Conservation (phyloP, 2,329 filamentous ascomycete species). For the Diaporthe batatas region DNA sequence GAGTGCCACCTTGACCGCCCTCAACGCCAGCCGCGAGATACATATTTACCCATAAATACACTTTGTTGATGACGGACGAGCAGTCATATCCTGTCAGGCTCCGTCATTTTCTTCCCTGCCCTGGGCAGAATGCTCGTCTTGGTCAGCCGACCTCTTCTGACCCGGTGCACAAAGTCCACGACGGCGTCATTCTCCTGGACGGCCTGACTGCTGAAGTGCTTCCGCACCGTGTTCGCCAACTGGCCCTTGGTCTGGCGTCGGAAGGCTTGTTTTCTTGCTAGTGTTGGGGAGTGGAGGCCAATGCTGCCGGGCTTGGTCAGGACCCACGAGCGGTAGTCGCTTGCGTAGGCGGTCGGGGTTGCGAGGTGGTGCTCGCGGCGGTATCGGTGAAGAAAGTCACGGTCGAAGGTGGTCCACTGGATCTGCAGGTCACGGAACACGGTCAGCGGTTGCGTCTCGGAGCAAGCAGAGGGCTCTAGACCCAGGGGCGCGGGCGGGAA, state of each 20-base stretch:
- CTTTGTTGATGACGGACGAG: not conserved
- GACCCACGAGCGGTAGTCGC: constrained; percentile 72
- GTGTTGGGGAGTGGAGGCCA: constrained; percentile 80
- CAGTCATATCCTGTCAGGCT: constrained; percentile 40
- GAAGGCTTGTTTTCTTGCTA: constrained; percentile 75
- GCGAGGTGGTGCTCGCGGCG: constrained; percentile 79
- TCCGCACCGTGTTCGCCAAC: constrained; percentile 78
- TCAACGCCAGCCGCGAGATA: constrained; percentile 16
- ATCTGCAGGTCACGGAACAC: constrained; percentile 55
- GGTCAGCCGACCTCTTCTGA: constrained; percentile 67
- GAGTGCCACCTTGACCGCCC: not conserved
- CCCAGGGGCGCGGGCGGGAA: not conserved
- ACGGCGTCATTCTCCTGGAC: constrained; percentile 87
- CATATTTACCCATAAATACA: not conserved
- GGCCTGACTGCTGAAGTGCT: constrained; percentile 85
- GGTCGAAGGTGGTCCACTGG: constrained; percentile 77
- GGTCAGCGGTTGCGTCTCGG: constrained; percentile 41
- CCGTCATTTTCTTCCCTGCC: constrained; percentile 47
- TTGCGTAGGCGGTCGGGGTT: constrained; percentile 77
- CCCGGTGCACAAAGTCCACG: constrained; percentile 81
- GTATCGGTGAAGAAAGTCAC: constrained; percentile 79
- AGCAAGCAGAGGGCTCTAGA: not conserved
- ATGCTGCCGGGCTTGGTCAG: constrained; percentile 73
- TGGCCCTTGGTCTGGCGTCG: constrained; percentile 79
- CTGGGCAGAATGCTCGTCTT: constrained; percentile 48